These are phyloP conservation scores for Acanthamoeba culbertsoni DNA, from an alignment of 208 protist genomes.

Conservation along the genomic window DNA sequence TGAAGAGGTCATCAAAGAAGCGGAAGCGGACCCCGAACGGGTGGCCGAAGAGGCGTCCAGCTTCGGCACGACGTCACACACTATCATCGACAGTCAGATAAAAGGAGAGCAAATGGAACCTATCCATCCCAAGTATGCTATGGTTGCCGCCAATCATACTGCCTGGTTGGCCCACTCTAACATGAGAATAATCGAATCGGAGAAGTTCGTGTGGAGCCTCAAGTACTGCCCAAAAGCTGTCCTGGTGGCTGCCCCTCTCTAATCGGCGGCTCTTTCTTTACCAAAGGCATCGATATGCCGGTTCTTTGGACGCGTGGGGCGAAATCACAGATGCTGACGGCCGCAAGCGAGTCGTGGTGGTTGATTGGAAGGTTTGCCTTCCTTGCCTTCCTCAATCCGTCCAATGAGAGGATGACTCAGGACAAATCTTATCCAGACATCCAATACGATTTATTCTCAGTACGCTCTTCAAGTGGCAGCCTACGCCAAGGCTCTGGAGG, in stretches of 20 bases:
- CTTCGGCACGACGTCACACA: conserved; percentile 12
- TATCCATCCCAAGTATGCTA: background rate
- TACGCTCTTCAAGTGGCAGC: conserved; percentile 67
- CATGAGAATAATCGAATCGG: background rate
- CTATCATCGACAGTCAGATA: background rate
- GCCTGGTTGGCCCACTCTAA: background rate
- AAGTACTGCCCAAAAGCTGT: background rate
- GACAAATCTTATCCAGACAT: background rate
- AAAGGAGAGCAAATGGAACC: background rate
- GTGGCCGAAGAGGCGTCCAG: background rate
- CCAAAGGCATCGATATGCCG: conserved; percentile 56
- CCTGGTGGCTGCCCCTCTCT: background rate
- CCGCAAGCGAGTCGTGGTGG: background rate
- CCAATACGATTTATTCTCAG: background rate
- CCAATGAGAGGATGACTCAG: background rate
- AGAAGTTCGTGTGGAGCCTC: conserved; percentile 16
- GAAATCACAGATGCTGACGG: background rate
- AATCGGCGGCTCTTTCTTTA: conserved; percentile 7
- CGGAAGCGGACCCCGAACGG: background rate
- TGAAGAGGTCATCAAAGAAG: background rate
- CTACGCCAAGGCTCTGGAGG: conserved; percentile 66
- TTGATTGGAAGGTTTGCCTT: conserved; percentile 65
- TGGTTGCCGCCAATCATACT: background rate
- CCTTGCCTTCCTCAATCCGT: background rate
- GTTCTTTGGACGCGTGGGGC: conserved; percentile 63